Base-by-base conservation (phyloP, 1,284 basidiomycete species). In the Ustilago crameri region DNA sequence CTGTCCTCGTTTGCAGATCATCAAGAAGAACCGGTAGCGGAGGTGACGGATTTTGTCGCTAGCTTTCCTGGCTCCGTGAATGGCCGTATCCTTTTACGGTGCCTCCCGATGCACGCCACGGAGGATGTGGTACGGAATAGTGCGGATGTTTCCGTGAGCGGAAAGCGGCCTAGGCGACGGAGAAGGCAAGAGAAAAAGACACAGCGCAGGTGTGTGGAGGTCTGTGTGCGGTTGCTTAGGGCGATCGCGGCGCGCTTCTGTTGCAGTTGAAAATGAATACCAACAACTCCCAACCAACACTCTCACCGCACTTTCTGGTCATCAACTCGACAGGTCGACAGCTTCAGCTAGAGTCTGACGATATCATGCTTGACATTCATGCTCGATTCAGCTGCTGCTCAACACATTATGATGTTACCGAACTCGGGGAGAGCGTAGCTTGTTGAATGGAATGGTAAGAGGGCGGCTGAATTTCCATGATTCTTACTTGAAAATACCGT, bases 121-220 rank as follows among this genome's bases (percentile, higher is more conserved):
- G 5, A 41, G 24, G 9, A 22, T 20, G 18, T 20, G 40, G 14
- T 12, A 18, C 37, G 37, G 20, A 7, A 42, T 8, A 5, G 40
- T 22, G 41, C 61, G 55, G 63, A 66, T 66, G 57, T 60, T 48
- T 66, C 63, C 57, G 52, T 37, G 23, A 14, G 15, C 14, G 47
- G 18, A 40, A 17, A 12, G 22, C 20, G 23, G 14, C 42, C 37
- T 23, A 26, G 27, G 42, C 4, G 23, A 18, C 30, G 23, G 18
- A 22, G 32, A 34, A 45, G 15, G 14, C 22, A 30, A n/a, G 50
- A 52, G 37, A 44, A 43, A 23, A 50, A 52, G 50, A 46, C n/a
- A 26, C 15, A 34, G 34, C 24, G 30, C 30, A 34, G 40, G 17
- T 9, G n/a, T n/a, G n/a, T n/a, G n/a, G n/a, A n/a, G n/a, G n/a